Evolutionary conservation across 768 basidiomycete genomes (phyloP), one percentile per base, ranked within the genome.

Genomic region (Termitomyces sp.): DNA sequence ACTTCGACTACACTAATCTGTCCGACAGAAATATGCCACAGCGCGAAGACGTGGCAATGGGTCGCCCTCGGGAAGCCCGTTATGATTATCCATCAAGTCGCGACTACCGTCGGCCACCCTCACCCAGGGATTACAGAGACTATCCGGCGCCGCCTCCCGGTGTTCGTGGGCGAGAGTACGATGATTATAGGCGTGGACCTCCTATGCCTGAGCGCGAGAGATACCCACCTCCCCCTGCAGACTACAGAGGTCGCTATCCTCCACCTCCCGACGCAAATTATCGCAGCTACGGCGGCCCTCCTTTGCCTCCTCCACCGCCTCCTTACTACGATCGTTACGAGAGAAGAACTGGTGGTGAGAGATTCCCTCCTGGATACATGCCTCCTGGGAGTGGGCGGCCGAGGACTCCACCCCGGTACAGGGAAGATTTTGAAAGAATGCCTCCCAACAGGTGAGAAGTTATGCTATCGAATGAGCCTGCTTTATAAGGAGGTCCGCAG

Each of bases 81-180:
- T 84, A 85, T 69, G 80, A 81, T 64, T 85, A 86, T 67, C 77
- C 78, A n/a, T 78, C 79, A 13, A 79, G 79, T 59, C 77, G 86
- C 37, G 88, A 90, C 57, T 79, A 80, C 56, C 77, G 88, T 49
- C 75, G 87, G 57, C 83, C 85, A 56, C 73, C 76, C 15, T 83
- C 88, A 51, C 81, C 86, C 16, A 78, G 87, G 62, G 89, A 88
- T 12, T 83, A 82, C 65, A 77, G 86, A 39, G 89, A 90, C 57
- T 85, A 87, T 70, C 76, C 78, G 60, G 72, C 75, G 37, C 75
- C 78, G 34, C 72, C 79, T 57, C 64, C 76, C 59, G 72, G 75
- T 60, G 72, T 73, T 64, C 80, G 85, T 48, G 83, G 75, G 62
- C 81, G 86, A 57, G 88, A 92, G 49, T 79, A 83, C 64, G 88